phyloP scores from a whole-genome alignment of 257 asterid genomes.

The Catharanthus roseus region DNA sequence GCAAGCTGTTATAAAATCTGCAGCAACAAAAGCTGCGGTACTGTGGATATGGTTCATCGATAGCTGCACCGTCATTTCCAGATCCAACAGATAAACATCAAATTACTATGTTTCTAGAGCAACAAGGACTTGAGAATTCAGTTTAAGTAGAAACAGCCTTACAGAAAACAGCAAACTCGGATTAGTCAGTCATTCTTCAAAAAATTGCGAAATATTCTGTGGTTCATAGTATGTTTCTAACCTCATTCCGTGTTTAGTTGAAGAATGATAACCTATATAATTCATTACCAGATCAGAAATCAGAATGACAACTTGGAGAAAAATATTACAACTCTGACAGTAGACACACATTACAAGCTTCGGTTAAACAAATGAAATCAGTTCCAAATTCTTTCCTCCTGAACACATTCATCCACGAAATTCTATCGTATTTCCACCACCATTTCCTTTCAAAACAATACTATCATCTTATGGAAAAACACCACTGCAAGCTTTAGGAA shows the following conservation, averaged over 20 bases:
- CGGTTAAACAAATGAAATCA: not conserved
- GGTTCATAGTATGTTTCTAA: not conserved
- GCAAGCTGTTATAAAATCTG: not conserved
- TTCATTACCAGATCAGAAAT: too few species aligned
- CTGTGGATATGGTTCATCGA: not conserved
- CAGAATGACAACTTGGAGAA: not conserved
- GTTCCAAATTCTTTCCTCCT: not conserved
- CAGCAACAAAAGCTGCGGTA: not conserved
- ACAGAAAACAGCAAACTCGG: too few species aligned
- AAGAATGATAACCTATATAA: not conserved
- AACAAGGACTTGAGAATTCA: not conserved
- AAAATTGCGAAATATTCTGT: not conserved
- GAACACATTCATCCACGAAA: not conserved
- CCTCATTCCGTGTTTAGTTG: not conserved
- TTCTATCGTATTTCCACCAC: not conserved
- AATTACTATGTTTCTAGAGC: too few species aligned
- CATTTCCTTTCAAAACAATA: not conserved
- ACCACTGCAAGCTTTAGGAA: not conserved
- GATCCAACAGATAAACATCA: not conserved
- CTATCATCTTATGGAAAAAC: not conserved
- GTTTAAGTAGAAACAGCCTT: too few species aligned
- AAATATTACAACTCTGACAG: not conserved
- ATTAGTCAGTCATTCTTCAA: too few species aligned
- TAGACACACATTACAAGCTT: not conserved
- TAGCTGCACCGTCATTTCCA: not conserved